phyloP scores from a whole-genome alignment of 1,284 basidiomycete genomes.

The Cystobasidiaceae sp. region DNA sequence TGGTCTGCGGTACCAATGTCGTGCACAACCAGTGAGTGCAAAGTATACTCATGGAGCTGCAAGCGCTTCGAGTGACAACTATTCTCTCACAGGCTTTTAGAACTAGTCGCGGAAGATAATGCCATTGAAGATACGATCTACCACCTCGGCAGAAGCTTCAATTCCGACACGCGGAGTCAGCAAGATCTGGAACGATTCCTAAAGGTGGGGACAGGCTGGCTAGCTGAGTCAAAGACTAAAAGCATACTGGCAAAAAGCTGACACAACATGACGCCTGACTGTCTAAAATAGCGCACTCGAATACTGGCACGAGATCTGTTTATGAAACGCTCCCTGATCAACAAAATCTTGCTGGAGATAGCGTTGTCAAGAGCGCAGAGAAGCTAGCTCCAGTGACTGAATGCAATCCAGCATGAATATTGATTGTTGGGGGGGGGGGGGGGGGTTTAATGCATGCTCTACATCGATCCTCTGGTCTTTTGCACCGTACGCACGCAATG shows the following conservation, averaged over 20 bases:
- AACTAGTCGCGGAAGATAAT: conserved; percentile 95
- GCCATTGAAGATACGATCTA: conserved; percentile 98
- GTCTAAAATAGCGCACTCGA: conserved; percentile 77
- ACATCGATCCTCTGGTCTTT: too few relatives aligned
- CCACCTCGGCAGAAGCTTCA: conserved; percentile 88
- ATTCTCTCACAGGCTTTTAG: conserved; percentile 65
- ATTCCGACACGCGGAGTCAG: conserved; percentile 60
- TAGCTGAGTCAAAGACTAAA: conserved; percentile 13
- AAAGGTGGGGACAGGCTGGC: conserved; percentile 56
- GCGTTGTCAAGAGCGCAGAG: conserved; percentile 28
- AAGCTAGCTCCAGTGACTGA: too few relatives aligned
- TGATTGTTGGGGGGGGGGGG: too few relatives aligned
- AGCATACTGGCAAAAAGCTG: background rate
- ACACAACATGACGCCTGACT: background rate
- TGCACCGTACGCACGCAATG: too few relatives aligned
- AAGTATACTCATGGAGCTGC: background rate
- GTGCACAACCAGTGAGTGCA: conserved; percentile 85
- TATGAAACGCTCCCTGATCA: conserved; percentile 56
- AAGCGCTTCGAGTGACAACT: background rate
- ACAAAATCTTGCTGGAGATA: conserved; percentile 41
- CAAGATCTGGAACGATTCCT: conserved; percentile 89
- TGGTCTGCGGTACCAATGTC: conserved; percentile 88
- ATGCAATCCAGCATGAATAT: too few relatives aligned
- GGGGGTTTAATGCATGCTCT: too few relatives aligned
- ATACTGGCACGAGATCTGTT: conserved; percentile 89